Base-by-base conservation (phyloP, 257 asterid genomes). In the Scutellaria barbata region DNA sequence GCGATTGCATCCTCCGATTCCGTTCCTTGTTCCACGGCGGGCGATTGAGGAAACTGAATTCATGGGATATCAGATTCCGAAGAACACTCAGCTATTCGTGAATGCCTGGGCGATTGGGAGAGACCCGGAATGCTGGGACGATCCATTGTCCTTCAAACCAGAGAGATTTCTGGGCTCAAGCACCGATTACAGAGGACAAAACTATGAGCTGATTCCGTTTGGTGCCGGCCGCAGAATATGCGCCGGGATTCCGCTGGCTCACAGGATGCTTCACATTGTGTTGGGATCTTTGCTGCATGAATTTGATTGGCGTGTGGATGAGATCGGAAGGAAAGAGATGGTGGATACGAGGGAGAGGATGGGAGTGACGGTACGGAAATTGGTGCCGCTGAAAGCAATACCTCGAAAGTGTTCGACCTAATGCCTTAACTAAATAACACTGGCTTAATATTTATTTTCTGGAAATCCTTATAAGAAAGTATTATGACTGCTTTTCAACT, bases 101-200 rank as follows among this genome's bases (percentile, higher is more conserved):
- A 81, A 86, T 30, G 69, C 72, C 37, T 86, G 90, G 88, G 85
- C 90, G 18, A 88, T 90, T 10, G 95, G 92, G 68, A 75, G 96
- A 37, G 96, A 90, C 12, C 82, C 81, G 9, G 74, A 81, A 14
- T 45, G 78, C 41, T 90, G 89, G 84, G 83, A 73, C 1, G 85
- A 84, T 0, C 80, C 96, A 0, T n/a, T 22, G 11, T 39, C 14
- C 10, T 90, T 90, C 74, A 77, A 63, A 7, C 96, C 96, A 0
- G 95, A 90, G 77, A 86, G 96, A 22, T 90, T 88, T 30, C 0
- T 87, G 22, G 89, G 66, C 3, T 80, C 87, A 2, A 75, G 60
- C 0, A 18, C 78, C 13, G 96, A 90, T 18, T 83, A 64, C 39
- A 86, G 72, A 30, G 96, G 90, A 4, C 89, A 90, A n/a, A 72